Conservation (phyloP, 305 asterid species). For the Ilex paraguariensis region DNA sequence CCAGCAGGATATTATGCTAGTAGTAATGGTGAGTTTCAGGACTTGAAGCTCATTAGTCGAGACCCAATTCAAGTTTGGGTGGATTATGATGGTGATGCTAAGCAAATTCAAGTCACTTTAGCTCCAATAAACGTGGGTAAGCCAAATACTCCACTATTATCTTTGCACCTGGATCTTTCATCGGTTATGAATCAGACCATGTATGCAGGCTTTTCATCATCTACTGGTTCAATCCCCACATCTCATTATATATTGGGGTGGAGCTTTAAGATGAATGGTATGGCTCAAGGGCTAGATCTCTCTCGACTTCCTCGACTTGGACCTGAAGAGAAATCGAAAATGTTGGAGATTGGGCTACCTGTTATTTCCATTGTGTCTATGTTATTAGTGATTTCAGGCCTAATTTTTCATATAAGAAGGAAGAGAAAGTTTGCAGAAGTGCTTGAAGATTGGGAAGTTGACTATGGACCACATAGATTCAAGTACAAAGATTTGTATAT, state of each 20-base stretch:
- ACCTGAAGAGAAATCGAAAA: conserved; percentile 13
- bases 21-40: conserved; percentile 2
- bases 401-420: too few relatives aligned
- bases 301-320: conserved; percentile 25
- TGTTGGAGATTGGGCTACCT: too few relatives aligned
- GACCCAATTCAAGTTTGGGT: conserved; percentile 23
- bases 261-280: too few relatives aligned
- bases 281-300: conserved; percentile 8
- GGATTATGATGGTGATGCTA: conserved; percentile 19
- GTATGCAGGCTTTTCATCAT: too few relatives aligned
- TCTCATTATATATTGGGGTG: too few relatives aligned
- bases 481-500: conserved; percentile 43
- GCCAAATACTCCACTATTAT: conserved; percentile 19
- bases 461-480: conserved; percentile 48
- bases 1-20: conserved; percentile 19
- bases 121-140: conserved; percentile 19
- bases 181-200: conserved; percentile 5
- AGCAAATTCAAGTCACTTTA: conserved; percentile 12
- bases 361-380: too few relatives aligned
- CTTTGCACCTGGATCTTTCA: conserved; percentile 19
- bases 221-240: too few relatives aligned
- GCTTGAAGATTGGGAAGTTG: conserved; percentile 29
- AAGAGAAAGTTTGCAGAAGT: too few relatives aligned
- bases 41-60: conserved; percentile 19
- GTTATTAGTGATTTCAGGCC: too few relatives aligned